Evolutionary conservation across 139 green algal genomes (phyloP).

Genomic region (Desmodesmus armatus): DNA sequence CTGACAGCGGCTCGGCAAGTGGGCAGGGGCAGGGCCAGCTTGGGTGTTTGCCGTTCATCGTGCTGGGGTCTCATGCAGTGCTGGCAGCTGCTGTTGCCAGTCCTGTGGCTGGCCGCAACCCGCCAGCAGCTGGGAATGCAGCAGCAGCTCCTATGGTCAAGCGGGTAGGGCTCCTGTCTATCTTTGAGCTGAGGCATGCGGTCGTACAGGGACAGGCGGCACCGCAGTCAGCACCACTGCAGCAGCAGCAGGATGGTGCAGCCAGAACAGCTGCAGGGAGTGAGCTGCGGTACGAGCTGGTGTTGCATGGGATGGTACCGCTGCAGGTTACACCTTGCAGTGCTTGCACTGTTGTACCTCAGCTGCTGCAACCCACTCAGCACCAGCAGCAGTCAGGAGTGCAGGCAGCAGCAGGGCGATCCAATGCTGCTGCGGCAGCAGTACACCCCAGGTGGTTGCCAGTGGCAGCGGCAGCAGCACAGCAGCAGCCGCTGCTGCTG

Average conservation of each 20-base stretch:
- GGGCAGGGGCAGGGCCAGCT: neutral
- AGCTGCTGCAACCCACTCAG: neutral
- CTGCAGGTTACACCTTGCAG: neutral
- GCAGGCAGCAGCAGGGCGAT: neutral
- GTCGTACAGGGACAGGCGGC: neutral
- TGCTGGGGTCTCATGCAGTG: neutral
- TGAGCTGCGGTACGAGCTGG: neutral
- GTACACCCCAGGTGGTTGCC: no score
- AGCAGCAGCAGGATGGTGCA: slow-evolving; percentile 24
- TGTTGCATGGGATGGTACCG: slow-evolving; percentile 21
- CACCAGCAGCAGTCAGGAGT: slow-evolving; percentile 1
- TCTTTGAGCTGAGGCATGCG: slow-evolving; percentile 1
- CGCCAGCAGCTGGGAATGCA: neutral
- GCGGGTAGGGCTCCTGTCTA: slow-evolving; percentile 15
- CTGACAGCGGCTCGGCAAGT: neutral
- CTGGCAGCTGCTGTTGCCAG: neutral
- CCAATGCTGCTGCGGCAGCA: neutral
- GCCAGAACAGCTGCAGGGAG: neutral
- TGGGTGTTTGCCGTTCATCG: neutral
- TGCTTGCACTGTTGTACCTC: slow-evolving; percentile 1
- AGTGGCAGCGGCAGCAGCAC: neutral
- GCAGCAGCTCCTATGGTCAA: slow-evolving; percentile 2
- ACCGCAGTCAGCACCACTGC: slow-evolving; percentile 4
- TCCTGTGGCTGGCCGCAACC: neutral
- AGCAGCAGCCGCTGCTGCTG: neutral